These are phyloP conservation scores for Colletotrichum noveboracense DNA, from an alignment of 2,329 filamentous ascomycete genomes.

Conservation along the genomic window DNA sequence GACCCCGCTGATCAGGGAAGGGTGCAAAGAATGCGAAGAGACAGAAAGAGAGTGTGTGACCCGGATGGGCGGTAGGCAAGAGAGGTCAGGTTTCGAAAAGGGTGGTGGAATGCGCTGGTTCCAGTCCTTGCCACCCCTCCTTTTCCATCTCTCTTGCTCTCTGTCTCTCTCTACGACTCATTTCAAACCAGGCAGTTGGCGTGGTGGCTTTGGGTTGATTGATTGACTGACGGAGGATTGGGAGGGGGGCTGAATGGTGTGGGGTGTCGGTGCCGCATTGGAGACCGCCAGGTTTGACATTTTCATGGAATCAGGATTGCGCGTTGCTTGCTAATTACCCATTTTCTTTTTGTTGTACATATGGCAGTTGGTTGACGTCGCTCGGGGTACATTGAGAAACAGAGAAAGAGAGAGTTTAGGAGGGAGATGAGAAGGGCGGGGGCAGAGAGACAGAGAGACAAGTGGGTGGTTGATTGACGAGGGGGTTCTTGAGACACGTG, in stretches of 20 bases:
- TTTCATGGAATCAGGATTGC: background rate
- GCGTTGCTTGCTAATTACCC: background rate
- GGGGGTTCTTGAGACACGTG: background rate
- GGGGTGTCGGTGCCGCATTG: background rate
- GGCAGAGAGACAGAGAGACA: background rate
- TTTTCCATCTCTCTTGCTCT: background rate
- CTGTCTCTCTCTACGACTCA: background rate
- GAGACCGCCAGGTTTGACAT: background rate
- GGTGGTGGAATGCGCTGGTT: background rate
- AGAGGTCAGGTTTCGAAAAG: background rate
- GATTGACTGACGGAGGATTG: background rate
- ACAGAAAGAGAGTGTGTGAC: background rate
- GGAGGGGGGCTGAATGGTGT: background rate
- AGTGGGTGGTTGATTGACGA: background rate
- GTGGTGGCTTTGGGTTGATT: background rate
- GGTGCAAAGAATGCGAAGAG: background rate
- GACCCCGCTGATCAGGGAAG: slow-evolving; percentile 2
- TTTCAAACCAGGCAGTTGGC: background rate
- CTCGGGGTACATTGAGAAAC: background rate
- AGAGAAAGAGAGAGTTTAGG: background rate
- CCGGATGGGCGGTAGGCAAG: background rate
- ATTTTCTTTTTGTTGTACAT: background rate
- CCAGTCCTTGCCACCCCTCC: background rate
- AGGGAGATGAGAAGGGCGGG: background rate
- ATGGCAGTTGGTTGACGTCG: background rate